Base-by-base conservation (phyloP, 176 grass and related monocot genomes). In the Carex cristatella region DNA sequence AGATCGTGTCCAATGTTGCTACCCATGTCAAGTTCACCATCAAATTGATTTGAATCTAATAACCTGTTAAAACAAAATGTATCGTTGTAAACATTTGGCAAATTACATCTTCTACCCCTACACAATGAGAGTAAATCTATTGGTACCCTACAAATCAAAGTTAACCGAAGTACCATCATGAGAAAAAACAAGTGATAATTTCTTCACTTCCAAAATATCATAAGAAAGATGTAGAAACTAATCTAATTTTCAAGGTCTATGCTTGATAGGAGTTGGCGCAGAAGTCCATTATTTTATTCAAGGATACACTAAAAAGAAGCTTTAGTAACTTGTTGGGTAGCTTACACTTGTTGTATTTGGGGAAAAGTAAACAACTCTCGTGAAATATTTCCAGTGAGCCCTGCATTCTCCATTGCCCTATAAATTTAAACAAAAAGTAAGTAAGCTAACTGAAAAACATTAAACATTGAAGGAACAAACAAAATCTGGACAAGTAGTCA, bases 271-370 rank as follows among this genome's bases (percentile, higher is more conserved):
- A 69, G 31, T 69, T 69, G 13, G 12, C 10, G 2, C 19, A 63
- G 19, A 27, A 63, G n/a, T 13, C 31, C 65, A 35, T 35, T 31
- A 67, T 35, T 35, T 32, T 10, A 71, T 19, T 46, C 15, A 38
- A 46, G 14, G 14, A 18, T 44, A 44, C 35, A 18, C 7, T 80
- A 16, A 80, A 64, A 65, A 49, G 5, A 11, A 48, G 35, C 51
- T 62, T 65, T 12, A 81, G 60, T 84, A 58, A 61, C 37, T 83
- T 82, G 7, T 64, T 78, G 33, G 86, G 60, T 84, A 81, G 86
- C 93, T 91, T 90, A 94, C 94, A 97, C 94, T 97, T 91, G 90
- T 80, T 94, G 88, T 82, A 97, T 81, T 61, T 81, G 42, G 54
- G 94, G 42, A 10, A 89, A 83, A 67, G 84, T 85, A 65, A 97